These are phyloP conservation scores for Diaporthe citri DNA, from an alignment of 2,329 filamentous ascomycete species.

Conservation along the genomic window DNA sequence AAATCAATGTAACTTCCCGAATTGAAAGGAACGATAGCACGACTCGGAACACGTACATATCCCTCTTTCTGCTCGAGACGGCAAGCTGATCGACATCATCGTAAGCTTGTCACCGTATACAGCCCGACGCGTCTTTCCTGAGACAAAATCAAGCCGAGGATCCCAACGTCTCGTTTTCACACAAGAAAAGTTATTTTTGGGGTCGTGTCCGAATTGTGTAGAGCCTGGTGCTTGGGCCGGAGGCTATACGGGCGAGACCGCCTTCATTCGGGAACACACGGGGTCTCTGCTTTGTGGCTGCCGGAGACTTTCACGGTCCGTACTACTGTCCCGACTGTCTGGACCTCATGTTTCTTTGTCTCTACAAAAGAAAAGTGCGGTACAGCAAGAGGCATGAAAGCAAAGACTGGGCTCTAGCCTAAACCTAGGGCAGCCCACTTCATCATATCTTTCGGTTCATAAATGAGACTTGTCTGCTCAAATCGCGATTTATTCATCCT, in stretches of 20 bases:
- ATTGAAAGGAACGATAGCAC: background rate
- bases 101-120: too few species aligned
- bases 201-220: background rate
- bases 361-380: background rate
- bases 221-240: background rate
- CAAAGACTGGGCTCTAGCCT: too few species aligned
- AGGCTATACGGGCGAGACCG: too few species aligned
- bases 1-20: background rate
- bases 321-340: too few species aligned
- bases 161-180: background rate
- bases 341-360: background rate
- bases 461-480: background rate
- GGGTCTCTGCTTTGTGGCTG: background rate
- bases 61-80: too few species aligned
- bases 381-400: background rate
- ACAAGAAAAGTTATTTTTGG: background rate
- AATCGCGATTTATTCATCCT: too few species aligned
- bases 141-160: background rate
- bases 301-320: background rate
- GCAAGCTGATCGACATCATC: background rate
- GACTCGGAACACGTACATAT: background rate
- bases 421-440: too few species aligned
- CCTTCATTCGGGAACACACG: background rate
- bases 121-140: background rate
- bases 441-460: background rate